phyloP scores from a whole-genome alignment of 305 asterid genomes.

The Fraxinus nigra region DNA sequence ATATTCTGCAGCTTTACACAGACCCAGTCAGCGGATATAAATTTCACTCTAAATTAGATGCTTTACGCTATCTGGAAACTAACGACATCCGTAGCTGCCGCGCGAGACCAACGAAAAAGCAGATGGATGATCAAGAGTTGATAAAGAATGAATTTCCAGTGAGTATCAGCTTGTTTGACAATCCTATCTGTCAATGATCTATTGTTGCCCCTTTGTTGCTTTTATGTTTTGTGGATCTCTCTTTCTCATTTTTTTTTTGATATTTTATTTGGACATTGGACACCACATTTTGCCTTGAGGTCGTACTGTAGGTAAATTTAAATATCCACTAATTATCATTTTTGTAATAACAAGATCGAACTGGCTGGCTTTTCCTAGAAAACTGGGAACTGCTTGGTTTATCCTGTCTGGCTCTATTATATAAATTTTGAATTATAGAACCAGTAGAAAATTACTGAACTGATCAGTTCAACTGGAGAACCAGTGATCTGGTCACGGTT shows the following conservation, averaged over 20 bases:
- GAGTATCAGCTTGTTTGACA: constrained; percentile 27
- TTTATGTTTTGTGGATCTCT: background rate
- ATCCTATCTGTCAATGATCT: background rate
- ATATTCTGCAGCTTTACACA: constrained; percentile 14
- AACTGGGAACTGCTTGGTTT: background rate
- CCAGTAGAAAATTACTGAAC: background rate
- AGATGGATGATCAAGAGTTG: background rate
- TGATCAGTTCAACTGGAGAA: background rate
- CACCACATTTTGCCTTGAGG: background rate
- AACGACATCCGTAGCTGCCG: constrained; percentile 37
- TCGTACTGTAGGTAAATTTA: background rate
- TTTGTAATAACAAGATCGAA: background rate
- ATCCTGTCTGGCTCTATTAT: background rate
- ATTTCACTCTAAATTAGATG: constrained; percentile 47
- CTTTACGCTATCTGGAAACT: constrained; percentile 38
- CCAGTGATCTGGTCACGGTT: background rate
- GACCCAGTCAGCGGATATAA: constrained; percentile 44
- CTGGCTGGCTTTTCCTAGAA: background rate
- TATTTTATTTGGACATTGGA: constrained; percentile 6
- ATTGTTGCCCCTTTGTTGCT: constrained; percentile 9
- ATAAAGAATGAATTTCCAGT: constrained; percentile 24
- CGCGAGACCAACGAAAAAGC: constrained; percentile 36
- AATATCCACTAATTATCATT: background rate
- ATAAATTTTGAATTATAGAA: background rate
- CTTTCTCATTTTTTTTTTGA: constrained; percentile 8